Conservation (phyloP, 1,284 basidiomycete genomes). For the Trichosporon asahii region DNA sequence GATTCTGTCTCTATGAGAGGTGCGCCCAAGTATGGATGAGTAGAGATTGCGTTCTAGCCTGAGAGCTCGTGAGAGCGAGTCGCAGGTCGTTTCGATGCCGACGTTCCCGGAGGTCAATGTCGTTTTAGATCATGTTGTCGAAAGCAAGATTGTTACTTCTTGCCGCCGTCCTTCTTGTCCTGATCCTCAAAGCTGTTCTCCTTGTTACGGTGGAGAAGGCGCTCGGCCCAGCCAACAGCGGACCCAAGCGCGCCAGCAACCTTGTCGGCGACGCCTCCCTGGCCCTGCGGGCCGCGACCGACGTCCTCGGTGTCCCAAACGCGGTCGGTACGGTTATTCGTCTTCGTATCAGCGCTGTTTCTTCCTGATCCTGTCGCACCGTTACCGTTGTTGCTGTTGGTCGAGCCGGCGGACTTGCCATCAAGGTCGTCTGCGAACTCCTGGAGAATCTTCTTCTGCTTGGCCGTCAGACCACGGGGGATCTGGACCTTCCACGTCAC, state of each 20-base stretch:
- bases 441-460: constrained; percentile 82
- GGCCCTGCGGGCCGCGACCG: constrained; percentile 9
- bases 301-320: constrained; percentile 19
- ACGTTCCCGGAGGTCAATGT: no score
- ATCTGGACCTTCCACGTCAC: constrained; percentile 85
- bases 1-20: constrained; percentile 1
- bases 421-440: constrained; percentile 90
- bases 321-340: neutral
- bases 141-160: no score
- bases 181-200: constrained; percentile 14
- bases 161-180: constrained; percentile 14
- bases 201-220: constrained; percentile 29
- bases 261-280: constrained; percentile 29
- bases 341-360: neutral
- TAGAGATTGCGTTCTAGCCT: constrained; percentile 6
- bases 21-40: constrained; percentile 1
- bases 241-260: constrained; percentile 40
- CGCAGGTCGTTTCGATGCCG: neutral
- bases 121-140: no score
- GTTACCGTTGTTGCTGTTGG: neutral
- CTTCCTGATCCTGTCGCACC: neutral
- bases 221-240: constrained; percentile 42
- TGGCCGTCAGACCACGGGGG: constrained; percentile 78
- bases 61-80: neutral
- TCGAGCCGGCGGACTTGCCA: constrained; percentile 55